A percentile compares a stretch with the other conserved stretches of the same genome.
Evolutionary conservation across 2,329 filamentous ascomycete species (phyloP).

Genomic region (Alternaria brassicicola): DNA sequence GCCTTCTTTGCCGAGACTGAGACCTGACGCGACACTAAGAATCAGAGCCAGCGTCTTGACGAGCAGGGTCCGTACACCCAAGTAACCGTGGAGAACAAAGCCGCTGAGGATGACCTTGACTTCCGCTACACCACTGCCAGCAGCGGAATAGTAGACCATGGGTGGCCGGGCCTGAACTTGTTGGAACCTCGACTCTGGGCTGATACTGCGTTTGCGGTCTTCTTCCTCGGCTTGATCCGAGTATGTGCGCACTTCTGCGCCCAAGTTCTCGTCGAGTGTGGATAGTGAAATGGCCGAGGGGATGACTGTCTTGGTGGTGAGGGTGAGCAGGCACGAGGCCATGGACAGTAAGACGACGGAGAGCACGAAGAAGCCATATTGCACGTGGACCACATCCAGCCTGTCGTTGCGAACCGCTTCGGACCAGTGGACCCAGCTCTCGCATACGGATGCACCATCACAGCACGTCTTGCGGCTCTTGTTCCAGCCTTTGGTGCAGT

Average conservation of each 20-base stretch:
- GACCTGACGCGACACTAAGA: conserved; percentile 86
- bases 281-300: conserved; percentile 85
- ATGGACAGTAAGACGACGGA: conserved; percentile 73
- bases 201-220: conserved; percentile 50
- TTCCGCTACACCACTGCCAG: conserved; percentile 94
- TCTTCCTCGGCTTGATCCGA: conserved; percentile 53
- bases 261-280: conserved; percentile 92
- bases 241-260: conserved; percentile 58
- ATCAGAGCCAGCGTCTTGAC: conserved; percentile 85
- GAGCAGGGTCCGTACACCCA: conserved; percentile 84
- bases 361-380: conserved; percentile 76
- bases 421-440: conserved; percentile 69
- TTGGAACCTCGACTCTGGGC: conserved; percentile 50
- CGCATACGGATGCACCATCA: conserved; percentile 59
- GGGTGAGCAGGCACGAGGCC: conserved; percentile 76
- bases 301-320: conserved; percentile 92
- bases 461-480: conserved; percentile 73
- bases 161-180: conserved; percentile 60
- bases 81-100: conserved; percentile 94
- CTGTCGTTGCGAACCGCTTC: conserved; percentile 60
- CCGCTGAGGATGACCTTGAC: conserved; percentile 98
- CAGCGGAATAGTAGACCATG: conserved; percentile 94
- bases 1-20: conserved; percentile 93
- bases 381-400: conserved; percentile 64
- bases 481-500: conserved; percentile 75